Percentiles rank a stretch among this genome's conserved stretches.
Evolutionary conservation across 2,329 filamentous ascomycete species (phyloP).

Genomic region (Paracoccidioides lutzii): DNA sequence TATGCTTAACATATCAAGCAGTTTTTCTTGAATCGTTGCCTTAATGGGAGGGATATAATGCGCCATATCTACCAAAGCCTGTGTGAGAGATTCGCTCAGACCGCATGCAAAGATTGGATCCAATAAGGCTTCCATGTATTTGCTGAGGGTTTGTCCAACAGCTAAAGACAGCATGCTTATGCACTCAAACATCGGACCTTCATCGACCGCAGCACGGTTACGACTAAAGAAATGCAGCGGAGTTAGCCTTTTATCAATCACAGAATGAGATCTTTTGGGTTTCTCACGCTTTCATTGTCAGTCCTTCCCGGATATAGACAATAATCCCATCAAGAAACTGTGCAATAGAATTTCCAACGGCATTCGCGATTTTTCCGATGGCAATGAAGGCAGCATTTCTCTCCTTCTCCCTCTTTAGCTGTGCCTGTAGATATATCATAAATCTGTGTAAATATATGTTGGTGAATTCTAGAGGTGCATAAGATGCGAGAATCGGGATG

Average conservation of each 20-base stretch:
- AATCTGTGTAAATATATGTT: conserved; percentile 81
- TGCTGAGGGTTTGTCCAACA: conserved; percentile 90
- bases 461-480: conserved; percentile 82
- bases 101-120: conserved; percentile 97
- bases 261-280: neutral
- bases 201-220: conserved; percentile 44
- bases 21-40: conserved; percentile 78
- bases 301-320: conserved; percentile 81
- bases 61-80: conserved; percentile 94
- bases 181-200: conserved; percentile 82
- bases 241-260: conserved; percentile 4
- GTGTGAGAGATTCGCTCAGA: conserved; percentile 81
- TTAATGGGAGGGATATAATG: conserved; percentile 96
- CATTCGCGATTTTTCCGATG: conserved; percentile 91
- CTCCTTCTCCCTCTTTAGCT: conserved; percentile 91
- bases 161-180: conserved; percentile 93
- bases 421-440: conserved; percentile 89
- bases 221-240: conserved; percentile 31
- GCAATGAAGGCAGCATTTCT: conserved; percentile 88
- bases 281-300: conserved; percentile 60
- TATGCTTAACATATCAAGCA: conserved; percentile 88
- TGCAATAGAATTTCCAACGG: conserved; percentile 86
- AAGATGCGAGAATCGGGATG: conserved; percentile 84
- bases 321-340: conserved; percentile 92
- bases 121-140: conserved; percentile 91